Evolutionary conservation across 768 basidiomycete species (phyloP), one percentile per base, ranked within the genome.

Genomic region (Coprinellus aureogranulatus): DNA sequence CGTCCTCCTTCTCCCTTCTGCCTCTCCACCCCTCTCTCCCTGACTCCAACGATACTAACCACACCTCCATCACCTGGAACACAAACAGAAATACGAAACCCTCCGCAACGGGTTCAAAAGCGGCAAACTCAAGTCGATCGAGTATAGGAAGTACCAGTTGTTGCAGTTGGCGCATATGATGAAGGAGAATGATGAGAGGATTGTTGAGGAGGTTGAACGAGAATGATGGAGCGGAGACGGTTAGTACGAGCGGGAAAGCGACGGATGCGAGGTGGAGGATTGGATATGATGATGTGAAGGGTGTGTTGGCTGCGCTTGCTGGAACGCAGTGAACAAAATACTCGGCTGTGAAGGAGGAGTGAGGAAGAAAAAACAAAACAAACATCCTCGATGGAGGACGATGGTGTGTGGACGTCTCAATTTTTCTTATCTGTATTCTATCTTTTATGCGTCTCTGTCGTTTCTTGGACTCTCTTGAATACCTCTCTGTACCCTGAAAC

Each of bases 241-340:
- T 83, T 53, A 85, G 82, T 56, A 87, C 86, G 47, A 84, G 87
- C 60, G 79, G 79, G 52, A 87, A 81, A 68, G 87, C 86, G n/a
- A 91, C 89, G 44, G 89, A 90, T 70, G 90, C 88, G 47, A 83
- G 78, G 72, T 92, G 91, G 90, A 78, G 68, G 70, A 53, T 82
- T 44, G 76, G 77, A 53, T 66, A 65, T 40, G 72, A 66, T 54
- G 74, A 73, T 61, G 73, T 67, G 31, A 55, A 48, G 30, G 65
- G 62, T 23, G 70, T 69, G 60, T 62, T 75, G 64, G 66, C 54
- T 59, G 59, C 55, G 42, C 70, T 75, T 54, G 67, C 64, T 10
- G 62, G 41, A 8, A 18, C 5, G 41, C 20, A 22, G 41, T n/a
- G 41, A n/a, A 5, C 18, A n/a, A n/a, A n/a, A 8, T 44, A n/a